Conservation (phyloP, 345 rosid genomes). For the Psidium friedrichsthalianum region DNA sequence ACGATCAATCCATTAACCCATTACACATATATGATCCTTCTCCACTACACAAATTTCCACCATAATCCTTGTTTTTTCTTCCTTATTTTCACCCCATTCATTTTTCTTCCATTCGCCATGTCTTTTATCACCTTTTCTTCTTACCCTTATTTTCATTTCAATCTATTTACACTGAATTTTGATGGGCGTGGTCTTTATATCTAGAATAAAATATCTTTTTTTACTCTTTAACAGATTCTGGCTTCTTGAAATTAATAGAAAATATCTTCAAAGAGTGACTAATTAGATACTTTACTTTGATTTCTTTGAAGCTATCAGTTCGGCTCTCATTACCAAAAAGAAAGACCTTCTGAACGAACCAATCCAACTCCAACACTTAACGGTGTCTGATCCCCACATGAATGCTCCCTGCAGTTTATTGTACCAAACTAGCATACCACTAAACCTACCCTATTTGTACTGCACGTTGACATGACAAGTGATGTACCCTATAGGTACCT, state of each 20-base stretch:
- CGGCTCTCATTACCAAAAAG: not conserved
- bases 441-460: not conserved
- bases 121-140: too few relatives aligned
- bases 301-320: not conserved
- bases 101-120: too few relatives aligned
- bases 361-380: not conserved
- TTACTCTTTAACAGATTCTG: not conserved
- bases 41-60: too few relatives aligned
- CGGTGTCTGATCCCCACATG: not conserved
- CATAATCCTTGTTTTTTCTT: too few relatives aligned
- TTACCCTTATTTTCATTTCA: too few relatives aligned
- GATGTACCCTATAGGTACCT: not conserved
- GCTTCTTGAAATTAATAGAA: not conserved
- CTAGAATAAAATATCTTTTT: not conserved
- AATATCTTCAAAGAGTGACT: not conserved
- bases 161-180: not conserved
- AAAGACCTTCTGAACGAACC: not conserved
- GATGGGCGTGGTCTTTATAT: not conserved
- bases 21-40: too few relatives aligned
- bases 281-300: not conserved
- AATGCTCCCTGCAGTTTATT: not conserved
- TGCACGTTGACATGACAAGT: not conserved
- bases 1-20: too few relatives aligned
- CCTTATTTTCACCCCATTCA: too few relatives aligned
- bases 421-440: not conserved